Conservation (phyloP, 2,329 filamentous ascomycete genomes). For the Penicillium griseofulvum region DNA sequence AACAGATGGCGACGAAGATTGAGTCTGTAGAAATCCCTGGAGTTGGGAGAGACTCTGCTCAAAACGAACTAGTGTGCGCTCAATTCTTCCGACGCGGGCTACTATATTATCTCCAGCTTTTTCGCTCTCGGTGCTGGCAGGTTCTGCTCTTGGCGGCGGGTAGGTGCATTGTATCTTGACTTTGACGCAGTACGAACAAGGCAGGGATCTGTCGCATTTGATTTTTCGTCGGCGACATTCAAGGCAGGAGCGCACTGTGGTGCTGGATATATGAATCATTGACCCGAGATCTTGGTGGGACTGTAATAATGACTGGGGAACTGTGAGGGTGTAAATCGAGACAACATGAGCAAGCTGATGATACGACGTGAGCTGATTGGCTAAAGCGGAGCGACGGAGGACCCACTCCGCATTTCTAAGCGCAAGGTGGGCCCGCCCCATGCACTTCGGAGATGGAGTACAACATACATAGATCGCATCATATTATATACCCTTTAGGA, state of each 20-base stretch:
- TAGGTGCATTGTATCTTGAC: conserved; percentile 36
- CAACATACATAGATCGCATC: neutral
- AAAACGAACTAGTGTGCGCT: conserved; percentile 1
- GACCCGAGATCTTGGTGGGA: too few species aligned
- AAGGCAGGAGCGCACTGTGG: conserved; percentile 17
- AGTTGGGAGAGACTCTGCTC: conserved; percentile 4
- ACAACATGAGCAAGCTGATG: neutral
- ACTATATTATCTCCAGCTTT: neutral
- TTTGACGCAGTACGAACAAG: conserved; percentile 33
- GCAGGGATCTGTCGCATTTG: conserved; percentile 22
- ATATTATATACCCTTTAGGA: neutral
- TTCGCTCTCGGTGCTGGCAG: neutral
- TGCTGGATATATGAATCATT: neutral
- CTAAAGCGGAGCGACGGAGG: neutral
- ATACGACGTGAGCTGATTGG: neutral
- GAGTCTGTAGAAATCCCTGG: conserved; percentile 2
- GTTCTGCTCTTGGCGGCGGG: conserved; percentile 6
- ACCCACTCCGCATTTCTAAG: neutral
- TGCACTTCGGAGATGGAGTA: neutral
- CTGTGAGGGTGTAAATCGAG: neutral
- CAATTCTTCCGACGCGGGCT: conserved; percentile 11
- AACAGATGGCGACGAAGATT: neutral
- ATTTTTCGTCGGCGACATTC: conserved; percentile 29
- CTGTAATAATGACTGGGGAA: neutral
- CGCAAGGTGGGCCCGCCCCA: neutral